Base-by-base conservation (phyloP, 345 rosid species). In the Pelargonium nanum region DNA sequence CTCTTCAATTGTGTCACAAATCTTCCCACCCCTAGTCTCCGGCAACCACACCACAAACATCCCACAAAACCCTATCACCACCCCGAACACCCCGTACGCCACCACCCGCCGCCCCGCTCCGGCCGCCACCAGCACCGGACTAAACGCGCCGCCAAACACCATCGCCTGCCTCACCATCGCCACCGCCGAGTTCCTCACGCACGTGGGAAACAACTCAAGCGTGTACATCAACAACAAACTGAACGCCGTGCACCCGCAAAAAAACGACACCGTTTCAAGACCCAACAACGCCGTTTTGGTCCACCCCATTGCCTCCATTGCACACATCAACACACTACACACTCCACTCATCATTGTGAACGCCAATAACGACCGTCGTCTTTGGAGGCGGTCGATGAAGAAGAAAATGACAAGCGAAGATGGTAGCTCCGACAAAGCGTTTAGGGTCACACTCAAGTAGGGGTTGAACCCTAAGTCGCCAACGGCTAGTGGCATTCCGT, bases 401-500 rank as follows among this genome's bases (percentile, higher is more conserved):
- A 83, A 64, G 58, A 82, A 68, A 4, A 77, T 75, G 5, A 80
- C 45, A 0, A 86, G 59, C 5, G 86, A 74, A 6, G 88, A 63
- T 0, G 89, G 97, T 10, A 89, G 68, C 66, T 86, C 91, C 15
- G 85, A 78, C 40, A 86, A 70, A 58, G 85, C 94, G 44, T 89
- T 86, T 12, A 80, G 67, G 16, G 81, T 71, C 19, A 82, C 83
- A 56, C 94, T 78, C 32, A 81, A 34, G 64, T 85, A 89, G n/a
- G 83, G 79, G 60, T 80, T 76, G 72, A 83, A 77, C 10, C 74
- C 64, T 32, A 85, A 69, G 58, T 77, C 80, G 13, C 76, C 79
- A 2, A 77, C 78, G 15, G 82, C 80, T 30, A 89, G 70, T 24
- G 89, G 94, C 88, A 89, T 84, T 19, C 95, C 91, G 26, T 83